A percentile compares a stretch with the other conserved stretches of the same genome.
phyloP scores from a whole-genome alignment of 2,329 filamentous ascomycete genomes.

The Stylonectria norvegica region DNA sequence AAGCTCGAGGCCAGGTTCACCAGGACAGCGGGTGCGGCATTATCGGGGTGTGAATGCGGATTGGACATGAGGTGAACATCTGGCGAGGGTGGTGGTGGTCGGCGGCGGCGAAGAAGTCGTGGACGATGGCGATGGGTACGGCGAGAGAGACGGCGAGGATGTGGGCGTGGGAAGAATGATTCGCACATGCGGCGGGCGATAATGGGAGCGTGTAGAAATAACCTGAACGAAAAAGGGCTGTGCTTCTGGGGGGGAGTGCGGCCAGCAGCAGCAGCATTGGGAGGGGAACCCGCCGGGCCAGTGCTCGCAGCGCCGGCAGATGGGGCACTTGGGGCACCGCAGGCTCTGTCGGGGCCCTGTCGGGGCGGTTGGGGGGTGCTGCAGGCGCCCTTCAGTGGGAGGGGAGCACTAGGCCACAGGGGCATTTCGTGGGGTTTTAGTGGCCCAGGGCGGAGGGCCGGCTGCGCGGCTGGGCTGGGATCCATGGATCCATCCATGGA shows the following conservation, averaged over 20 bases:
- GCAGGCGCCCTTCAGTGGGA: no score
- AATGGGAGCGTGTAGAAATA: not conserved
- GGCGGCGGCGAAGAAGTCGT: conserved; percentile 15
- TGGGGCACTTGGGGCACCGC: no score
- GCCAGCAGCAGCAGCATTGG: no score
- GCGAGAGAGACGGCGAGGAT: conserved; percentile 6
- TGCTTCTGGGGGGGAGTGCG: not conserved
- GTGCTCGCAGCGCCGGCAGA: not conserved
- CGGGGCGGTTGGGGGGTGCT: no score
- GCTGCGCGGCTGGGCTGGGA: not conserved
- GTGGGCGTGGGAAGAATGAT: conserved; percentile 31
- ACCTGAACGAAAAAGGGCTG: not conserved
- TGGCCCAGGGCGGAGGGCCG: conserved; percentile 21
- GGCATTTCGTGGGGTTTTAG: conserved; percentile 29
- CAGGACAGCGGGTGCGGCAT: conserved; percentile 51
- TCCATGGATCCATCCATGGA: no score
- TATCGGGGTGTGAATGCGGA: conserved; percentile 48
- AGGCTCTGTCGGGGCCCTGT: no score
- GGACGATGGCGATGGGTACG: conserved; percentile 17
- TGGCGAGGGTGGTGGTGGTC: conserved; percentile 35
- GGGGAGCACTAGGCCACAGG: conserved; percentile 26
- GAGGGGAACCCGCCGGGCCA: no score
- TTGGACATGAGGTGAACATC: conserved; percentile 59
- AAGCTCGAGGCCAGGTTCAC: conserved; percentile 34
- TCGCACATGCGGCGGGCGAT: conserved; percentile 24